These are phyloP conservation scores for Pichia sp. DNA, from an alignment of 1,139 yeast species.

Conservation along the genomic window DNA sequence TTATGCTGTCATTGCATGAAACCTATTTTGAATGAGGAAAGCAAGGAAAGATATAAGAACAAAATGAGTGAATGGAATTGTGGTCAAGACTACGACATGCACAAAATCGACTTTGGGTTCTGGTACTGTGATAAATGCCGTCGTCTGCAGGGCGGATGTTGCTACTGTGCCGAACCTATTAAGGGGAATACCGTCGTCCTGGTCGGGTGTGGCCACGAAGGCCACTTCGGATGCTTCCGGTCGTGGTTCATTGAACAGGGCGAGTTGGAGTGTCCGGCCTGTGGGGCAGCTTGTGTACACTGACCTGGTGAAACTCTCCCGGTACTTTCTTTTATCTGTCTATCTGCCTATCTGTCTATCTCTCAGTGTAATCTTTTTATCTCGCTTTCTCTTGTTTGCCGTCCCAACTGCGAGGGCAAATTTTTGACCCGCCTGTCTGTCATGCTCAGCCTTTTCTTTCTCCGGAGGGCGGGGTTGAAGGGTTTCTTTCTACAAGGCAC, in stretches of 20 bases:
- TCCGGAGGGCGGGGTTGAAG: too few relatives aligned
- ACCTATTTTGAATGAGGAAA: slow-evolving; percentile 57
- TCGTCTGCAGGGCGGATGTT: slow-evolving; percentile 57
- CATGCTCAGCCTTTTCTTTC: too few relatives aligned
- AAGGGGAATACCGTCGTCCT: slow-evolving; percentile 65
- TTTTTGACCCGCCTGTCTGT: too few relatives aligned
- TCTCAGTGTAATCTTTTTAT: too few relatives aligned
- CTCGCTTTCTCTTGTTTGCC: too few relatives aligned
- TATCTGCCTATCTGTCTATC: too few relatives aligned
- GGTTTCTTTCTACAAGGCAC: too few relatives aligned
- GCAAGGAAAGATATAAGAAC: slow-evolving; percentile 36
- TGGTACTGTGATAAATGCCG: slow-evolving; percentile 84
- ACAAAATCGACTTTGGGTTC: slow-evolving; percentile 44
- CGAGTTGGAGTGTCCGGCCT: slow-evolving; percentile 64
- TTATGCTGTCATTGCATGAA: slow-evolving; percentile 65
- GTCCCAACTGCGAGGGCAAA: too few relatives aligned
- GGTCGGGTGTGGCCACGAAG: slow-evolving; percentile 78
- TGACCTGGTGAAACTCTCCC: too few relatives aligned
- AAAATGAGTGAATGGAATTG: slow-evolving; percentile 19
- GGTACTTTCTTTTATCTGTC: too few relatives aligned
- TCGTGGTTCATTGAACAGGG: slow-evolving; percentile 68
- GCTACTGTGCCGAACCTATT: slow-evolving; percentile 76
- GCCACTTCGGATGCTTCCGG: slow-evolving; percentile 75
- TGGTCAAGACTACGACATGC: background rate
- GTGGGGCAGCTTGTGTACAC: slow-evolving; percentile 19